Base-by-base conservation (phyloP, 2,329 filamentous ascomycete genomes). In the Proliferodiscus dingleyae region DNA sequence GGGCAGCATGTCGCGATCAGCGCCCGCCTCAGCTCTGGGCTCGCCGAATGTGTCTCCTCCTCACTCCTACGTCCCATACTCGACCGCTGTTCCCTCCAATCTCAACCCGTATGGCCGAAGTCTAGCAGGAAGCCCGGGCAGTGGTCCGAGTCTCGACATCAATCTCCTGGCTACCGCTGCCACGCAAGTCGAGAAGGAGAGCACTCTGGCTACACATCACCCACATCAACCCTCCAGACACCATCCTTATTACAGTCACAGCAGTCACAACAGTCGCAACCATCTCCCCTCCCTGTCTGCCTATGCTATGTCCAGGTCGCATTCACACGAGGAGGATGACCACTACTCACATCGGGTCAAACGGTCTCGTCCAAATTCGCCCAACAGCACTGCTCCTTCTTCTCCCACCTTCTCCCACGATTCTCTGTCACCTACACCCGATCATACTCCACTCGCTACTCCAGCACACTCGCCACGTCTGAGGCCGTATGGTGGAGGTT, bases 21-120 rank as follows among this genome's bases (percentile, higher is more conserved):
- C 91, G 13, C 91, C 91, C 9, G 81, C 81, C 11, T 96, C 91
- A 11, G 85, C 89, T 51, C 72, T 95, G 45, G 87, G 77, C 45
- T 97, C 91, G n/a, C 91, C 91, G 37, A 95, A 96, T 66, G 88
- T 96, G 41, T 97, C 91, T 16, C 93, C 93, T 39, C 91, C 93
- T 40, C 88, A 95, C 68, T 90, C 87, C 1, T 95, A 86, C 72
- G 89, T 68, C 67, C 87, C 66, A 69, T 94, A 69, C 78, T 83
- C 61, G 76, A 49, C 51, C 29, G 68, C 72, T 21, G 60, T 65
- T 19, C 68, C 68, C 48, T 67, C 69, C 10, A 59, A 62, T 43
- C 64, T 75, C 32, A 71, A 76, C 54, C 70, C 73, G 19, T 78
- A 78, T 60, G 67, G 64, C 50, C 69, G 74, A 43, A 68, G 66